These are phyloP conservation scores for Glaciozyma martinii DNA, from an alignment of 768 basidiomycete species.

Conservation along the genomic window DNA sequence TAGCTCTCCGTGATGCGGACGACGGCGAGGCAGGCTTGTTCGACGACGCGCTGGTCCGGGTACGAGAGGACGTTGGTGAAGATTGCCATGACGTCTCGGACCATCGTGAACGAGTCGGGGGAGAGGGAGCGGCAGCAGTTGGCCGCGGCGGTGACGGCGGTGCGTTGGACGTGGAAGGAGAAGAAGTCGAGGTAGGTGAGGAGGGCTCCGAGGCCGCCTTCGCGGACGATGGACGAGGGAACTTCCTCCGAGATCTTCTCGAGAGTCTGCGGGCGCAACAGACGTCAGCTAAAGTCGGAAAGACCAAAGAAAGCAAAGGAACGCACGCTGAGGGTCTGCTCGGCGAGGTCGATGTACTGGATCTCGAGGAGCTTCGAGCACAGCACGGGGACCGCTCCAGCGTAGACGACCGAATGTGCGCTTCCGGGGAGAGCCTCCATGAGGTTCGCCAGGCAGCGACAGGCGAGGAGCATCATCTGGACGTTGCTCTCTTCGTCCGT, in stretches of 20 bases:
- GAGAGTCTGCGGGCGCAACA: conserved; percentile 56
- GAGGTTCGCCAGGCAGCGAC: conserved; percentile 90
- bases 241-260: conserved; percentile 99
- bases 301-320: neutral
- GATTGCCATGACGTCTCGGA: conserved; percentile 72
- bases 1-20: conserved; percentile 91
- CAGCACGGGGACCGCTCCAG: conserved; percentile 94
- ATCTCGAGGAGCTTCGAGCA: conserved; percentile 97
- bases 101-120: conserved; percentile 77
- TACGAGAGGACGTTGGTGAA: conserved; percentile 85
- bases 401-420: conserved; percentile 93
- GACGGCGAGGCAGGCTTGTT: conserved; percentile 88
- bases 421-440: conserved; percentile 98
- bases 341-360: conserved; percentile 93
- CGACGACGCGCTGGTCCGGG: conserved; percentile 92
- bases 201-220: conserved; percentile 84
- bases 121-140: conserved; percentile 93
- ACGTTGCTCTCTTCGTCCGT: conserved; percentile 40
- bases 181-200: conserved; percentile 97
- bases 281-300: neutral
- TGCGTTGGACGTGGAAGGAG: conserved; percentile 92
- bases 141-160: conserved; percentile 88
- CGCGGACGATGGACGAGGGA: conserved; percentile 87
- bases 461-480: conserved; percentile 91
- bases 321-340: conserved; percentile 91